Conservation (phyloP, 192 early-diverging fungal species). For the Podila clonocystis region DNA sequence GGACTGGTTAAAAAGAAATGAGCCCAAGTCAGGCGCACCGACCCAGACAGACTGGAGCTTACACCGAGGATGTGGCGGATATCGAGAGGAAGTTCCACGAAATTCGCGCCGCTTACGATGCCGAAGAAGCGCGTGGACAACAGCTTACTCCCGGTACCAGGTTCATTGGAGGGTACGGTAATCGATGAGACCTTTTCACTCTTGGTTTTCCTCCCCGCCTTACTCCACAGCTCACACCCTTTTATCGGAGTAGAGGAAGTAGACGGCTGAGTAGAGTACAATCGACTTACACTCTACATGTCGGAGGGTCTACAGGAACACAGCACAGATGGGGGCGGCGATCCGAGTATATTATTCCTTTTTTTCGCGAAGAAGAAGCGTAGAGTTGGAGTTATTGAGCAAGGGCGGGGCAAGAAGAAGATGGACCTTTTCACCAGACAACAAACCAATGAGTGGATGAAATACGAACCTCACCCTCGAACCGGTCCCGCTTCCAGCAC, state of each 20-base stretch:
- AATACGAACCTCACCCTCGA: neutral
- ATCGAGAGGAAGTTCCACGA: neutral
- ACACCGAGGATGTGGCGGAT: neutral
- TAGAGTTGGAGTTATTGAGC: neutral
- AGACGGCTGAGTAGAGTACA: neutral
- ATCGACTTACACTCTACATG: neutral
- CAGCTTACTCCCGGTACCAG: neutral
- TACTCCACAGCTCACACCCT: neutral
- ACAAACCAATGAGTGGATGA: conserved; percentile 1
- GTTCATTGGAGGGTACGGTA: neutral
- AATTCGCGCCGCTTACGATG: neutral
- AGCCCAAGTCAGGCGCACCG: neutral
- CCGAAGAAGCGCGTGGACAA: neutral
- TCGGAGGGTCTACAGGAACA: neutral
- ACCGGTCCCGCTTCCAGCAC: neutral
- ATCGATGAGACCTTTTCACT: neutral
- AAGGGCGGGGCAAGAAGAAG: conserved; percentile 5
- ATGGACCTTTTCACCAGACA: neutral
- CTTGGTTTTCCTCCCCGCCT: neutral
- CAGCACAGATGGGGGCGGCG: neutral
- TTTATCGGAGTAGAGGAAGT: neutral
- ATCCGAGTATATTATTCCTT: neutral
- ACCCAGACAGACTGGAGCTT: neutral
- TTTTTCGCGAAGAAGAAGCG: conserved; percentile 3
- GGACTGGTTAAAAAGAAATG: conserved; percentile 1